A percentile compares a stretch with the other conserved stretches of the same genome.
These are phyloP conservation scores for Cardamine resedifolia DNA, from an alignment of 345 rosid species.

Conservation along the genomic window DNA sequence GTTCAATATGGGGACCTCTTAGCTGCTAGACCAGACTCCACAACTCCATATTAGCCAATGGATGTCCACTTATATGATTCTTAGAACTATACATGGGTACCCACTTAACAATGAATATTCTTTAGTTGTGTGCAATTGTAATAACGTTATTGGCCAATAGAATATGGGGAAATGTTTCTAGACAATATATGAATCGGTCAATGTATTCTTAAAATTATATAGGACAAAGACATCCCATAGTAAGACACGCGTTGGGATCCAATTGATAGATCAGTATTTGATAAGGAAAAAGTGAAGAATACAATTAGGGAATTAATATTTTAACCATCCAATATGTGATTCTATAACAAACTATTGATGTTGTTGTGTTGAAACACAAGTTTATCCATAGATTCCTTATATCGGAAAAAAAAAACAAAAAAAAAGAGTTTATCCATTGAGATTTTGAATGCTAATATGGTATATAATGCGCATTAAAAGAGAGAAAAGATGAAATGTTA, in stretches of 20 bases:
- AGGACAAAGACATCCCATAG: slow-evolving; percentile 16
- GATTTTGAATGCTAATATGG: neutral
- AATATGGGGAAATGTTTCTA: slow-evolving; percentile 1
- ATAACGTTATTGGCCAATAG: slow-evolving; percentile 20
- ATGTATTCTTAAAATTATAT: slow-evolving; percentile 12
- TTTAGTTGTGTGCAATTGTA: slow-evolving; percentile 22
- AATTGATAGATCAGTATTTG: slow-evolving; percentile 10
- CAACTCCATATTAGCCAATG: slow-evolving; percentile 44
- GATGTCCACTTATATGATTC: slow-evolving; percentile 43
- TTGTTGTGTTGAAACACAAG: neutral
- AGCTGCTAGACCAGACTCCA: slow-evolving; percentile 28
- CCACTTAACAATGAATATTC: slow-evolving; percentile 33
- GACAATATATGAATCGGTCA: slow-evolving; percentile 22
- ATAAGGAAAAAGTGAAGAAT: neutral
- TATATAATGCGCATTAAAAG: slow-evolving; percentile 28
- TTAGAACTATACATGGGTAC: slow-evolving; percentile 33
- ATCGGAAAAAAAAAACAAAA: neutral
- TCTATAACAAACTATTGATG: neutral
- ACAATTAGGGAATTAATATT: slow-evolving; percentile 1
- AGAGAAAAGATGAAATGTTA: slow-evolving; percentile 17
- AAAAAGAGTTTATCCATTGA: neutral
- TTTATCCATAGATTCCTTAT: neutral
- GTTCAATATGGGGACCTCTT: slow-evolving; percentile 35
- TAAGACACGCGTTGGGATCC: slow-evolving; percentile 21
- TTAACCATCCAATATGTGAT: neutral